Evolutionary conservation across 2,329 filamentous ascomycete species (phyloP).

Genomic region (Exophiala dermatitidis): DNA sequence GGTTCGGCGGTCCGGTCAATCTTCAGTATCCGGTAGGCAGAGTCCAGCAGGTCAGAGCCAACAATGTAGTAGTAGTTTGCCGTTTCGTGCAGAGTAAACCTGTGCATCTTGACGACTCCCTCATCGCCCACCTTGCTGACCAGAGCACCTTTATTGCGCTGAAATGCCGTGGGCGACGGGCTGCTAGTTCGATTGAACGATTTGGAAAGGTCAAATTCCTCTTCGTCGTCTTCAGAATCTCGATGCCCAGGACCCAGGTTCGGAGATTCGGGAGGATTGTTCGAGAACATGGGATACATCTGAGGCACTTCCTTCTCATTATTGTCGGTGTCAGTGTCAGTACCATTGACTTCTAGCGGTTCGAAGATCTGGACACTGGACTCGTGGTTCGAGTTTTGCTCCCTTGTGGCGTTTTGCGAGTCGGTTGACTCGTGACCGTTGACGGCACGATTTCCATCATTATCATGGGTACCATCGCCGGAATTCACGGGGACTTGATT

Average conservation of each 20-base stretch:
- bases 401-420: not conserved
- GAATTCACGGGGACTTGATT: slow-evolving; percentile 4
- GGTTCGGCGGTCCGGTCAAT: slow-evolving; percentile 82
- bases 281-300: slow-evolving; percentile 26
- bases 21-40: slow-evolving; percentile 82
- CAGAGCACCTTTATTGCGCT: slow-evolving; percentile 34
- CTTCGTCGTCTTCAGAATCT: slow-evolving; percentile 37
- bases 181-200: slow-evolving; percentile 40
- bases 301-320: slow-evolving; percentile 14
- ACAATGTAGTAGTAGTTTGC: slow-evolving; percentile 90
- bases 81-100: slow-evolving; percentile 96
- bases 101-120: slow-evolving; percentile 66
- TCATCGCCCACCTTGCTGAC: slow-evolving; percentile 36
- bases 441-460: not conserved
- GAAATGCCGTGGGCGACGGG: slow-evolving; percentile 32
- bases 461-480: slow-evolving; percentile 29
- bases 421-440: not conserved
- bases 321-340: slow-evolving; percentile 5
- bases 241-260: slow-evolving; percentile 31
- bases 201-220: slow-evolving; percentile 39
- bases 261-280: slow-evolving; percentile 30
- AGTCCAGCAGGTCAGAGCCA: slow-evolving; percentile 83
- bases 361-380: not conserved
- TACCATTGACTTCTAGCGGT: slow-evolving; percentile 8
- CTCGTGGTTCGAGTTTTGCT: not conserved